phyloP scores from a whole-genome alignment of 2,329 filamentous ascomycete genomes.

The Cladobotryum mycophilum region DNA sequence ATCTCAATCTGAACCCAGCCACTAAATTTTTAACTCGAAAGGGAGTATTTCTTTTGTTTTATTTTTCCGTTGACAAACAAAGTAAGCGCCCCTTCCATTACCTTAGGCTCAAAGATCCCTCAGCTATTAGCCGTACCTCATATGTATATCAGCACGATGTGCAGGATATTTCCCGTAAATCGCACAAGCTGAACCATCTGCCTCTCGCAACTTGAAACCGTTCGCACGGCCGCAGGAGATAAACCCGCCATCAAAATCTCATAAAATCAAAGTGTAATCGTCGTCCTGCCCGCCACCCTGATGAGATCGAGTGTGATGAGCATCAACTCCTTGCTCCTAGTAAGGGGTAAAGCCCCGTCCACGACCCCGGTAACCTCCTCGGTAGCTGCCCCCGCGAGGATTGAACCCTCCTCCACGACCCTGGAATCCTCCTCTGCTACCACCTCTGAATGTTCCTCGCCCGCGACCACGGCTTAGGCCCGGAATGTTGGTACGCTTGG shows the following conservation, averaged over 20 bases:
- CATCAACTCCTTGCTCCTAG: constrained; percentile 38
- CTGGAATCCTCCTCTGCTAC: constrained; percentile 36
- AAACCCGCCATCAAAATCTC: constrained; percentile 2
- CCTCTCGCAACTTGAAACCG: constrained; percentile 4
- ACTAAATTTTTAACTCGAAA: not conserved
- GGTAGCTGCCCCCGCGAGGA: constrained; percentile 51
- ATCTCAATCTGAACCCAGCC: constrained; percentile 4
- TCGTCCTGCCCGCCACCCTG: constrained; percentile 14
- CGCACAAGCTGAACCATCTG: constrained; percentile 1
- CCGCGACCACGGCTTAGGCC: constrained; percentile 82
- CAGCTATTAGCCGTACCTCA: constrained; percentile 3
- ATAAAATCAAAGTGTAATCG: not conserved
- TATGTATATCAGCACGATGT: constrained; percentile 9
- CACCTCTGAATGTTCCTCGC: constrained; percentile 45
- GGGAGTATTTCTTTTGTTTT: not conserved
- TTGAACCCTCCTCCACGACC: constrained; percentile 50
- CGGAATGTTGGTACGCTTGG: constrained; percentile 94
- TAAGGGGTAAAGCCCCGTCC: constrained; percentile 61
- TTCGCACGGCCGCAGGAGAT: constrained; percentile 5
- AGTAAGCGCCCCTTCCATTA: not conserved
- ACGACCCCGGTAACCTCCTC: constrained; percentile 61
- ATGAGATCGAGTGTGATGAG: constrained; percentile 15
- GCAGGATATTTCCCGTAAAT: constrained; percentile 8
- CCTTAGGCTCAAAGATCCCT: not conserved
- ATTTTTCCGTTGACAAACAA: constrained; percentile 1